These are phyloP conservation scores for Logfia minima DNA, from an alignment of 129 eudicot genomes.

Conservation along the genomic window DNA sequence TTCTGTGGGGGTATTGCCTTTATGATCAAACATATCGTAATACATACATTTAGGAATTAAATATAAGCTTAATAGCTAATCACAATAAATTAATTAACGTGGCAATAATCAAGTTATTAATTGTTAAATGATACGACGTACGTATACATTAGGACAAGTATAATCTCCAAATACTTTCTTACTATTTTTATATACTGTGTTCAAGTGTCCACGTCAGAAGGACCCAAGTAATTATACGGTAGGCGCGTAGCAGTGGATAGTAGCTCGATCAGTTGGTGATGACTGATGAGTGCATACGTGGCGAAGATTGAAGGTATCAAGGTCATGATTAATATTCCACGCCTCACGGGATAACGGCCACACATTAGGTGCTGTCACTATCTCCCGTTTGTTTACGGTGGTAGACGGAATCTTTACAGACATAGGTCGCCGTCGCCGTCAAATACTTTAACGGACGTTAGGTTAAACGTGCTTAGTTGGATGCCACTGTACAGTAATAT, in stretches of 20 bases:
- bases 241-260: neutral
- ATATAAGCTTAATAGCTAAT: too few relatives aligned
- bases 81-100: too few relatives aligned
- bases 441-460: slow-evolving; percentile 11
- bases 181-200: too few relatives aligned
- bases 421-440: slow-evolving; percentile 8
- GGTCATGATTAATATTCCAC: slow-evolving; percentile 26
- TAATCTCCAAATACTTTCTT: too few relatives aligned
- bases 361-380: slow-evolving; percentile 18
- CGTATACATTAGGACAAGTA: too few relatives aligned
- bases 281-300: slow-evolving; percentile 14
- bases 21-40: too few relatives aligned
- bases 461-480: slow-evolving; percentile 21
- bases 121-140: too few relatives aligned
- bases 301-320: neutral
- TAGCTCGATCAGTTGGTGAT: neutral
- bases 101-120: too few relatives aligned
- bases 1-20: neutral
- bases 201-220: neutral
- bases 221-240: neutral
- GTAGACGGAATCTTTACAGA: slow-evolving; percentile 24
- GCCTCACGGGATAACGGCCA: slow-evolving; percentile 23
- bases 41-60: too few relatives aligned
- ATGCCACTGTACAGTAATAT: slow-evolving; percentile 14
- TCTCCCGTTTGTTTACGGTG: slow-evolving; percentile 19